Percentiles rank a stretch among this genome's conserved stretches.
Conservation (phyloP, 2,329 filamentous ascomycete species). For the Alternaria incomplexa region DNA sequence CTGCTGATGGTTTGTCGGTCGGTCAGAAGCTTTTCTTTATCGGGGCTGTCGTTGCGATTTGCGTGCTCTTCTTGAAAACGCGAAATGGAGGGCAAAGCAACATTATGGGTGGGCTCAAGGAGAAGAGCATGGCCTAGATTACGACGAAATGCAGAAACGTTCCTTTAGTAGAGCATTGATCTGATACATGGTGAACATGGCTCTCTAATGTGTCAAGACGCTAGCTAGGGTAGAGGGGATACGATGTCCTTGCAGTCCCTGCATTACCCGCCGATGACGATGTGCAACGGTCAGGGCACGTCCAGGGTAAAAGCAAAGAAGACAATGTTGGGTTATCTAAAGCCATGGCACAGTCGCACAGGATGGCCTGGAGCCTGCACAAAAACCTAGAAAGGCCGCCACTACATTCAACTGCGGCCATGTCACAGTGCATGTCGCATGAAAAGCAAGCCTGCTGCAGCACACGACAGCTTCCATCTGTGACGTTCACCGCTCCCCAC, state of each 20-base stretch:
- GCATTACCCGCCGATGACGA: not conserved
- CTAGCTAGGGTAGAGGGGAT: not conserved
- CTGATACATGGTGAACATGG: not conserved
- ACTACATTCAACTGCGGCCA: not conserved
- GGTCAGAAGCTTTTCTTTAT: conserved; percentile 55
- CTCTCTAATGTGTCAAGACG: not conserved
- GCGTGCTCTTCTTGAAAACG: conserved; percentile 50
- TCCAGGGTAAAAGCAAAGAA: not conserved
- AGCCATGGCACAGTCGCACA: not conserved
- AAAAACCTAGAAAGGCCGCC: conserved; percentile 3
- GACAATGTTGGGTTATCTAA: not conserved
- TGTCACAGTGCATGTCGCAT: conserved; percentile 13
- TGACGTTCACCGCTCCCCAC: conserved; percentile 37
- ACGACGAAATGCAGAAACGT: conserved; percentile 12
- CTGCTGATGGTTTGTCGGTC: conserved; percentile 49
- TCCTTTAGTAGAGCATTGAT: not conserved
- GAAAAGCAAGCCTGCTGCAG: conserved; percentile 12
- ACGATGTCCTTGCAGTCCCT: not conserved
- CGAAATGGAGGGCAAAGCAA: conserved; percentile 28
- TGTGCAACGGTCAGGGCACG: not conserved
- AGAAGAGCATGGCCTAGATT: conserved; percentile 51
- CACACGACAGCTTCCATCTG: conserved; percentile 6
- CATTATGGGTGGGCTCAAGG: conserved; percentile 32
- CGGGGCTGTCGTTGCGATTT: conserved; percentile 52
- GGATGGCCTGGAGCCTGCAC: not conserved